Conservation (phyloP, 768 basidiomycete genomes). For the Mycena epipterygia region DNA sequence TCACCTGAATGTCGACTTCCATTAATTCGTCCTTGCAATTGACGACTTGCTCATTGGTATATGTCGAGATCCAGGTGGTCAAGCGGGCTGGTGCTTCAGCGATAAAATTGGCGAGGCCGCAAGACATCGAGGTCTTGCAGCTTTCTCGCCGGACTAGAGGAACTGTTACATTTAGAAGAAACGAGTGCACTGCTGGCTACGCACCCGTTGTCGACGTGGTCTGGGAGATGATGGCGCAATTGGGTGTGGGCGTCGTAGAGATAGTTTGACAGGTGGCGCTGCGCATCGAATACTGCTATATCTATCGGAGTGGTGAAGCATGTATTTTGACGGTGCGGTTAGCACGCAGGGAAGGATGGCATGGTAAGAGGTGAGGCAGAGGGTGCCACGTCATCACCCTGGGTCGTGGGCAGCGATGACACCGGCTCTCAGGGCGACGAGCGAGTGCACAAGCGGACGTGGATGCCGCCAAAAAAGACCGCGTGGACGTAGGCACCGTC, state of each 20-base stretch:
- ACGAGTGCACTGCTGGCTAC: conserved; percentile 26
- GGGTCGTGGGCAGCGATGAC: too few relatives aligned
- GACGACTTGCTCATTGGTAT: conserved; percentile 97
- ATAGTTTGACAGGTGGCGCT: conserved; percentile 95
- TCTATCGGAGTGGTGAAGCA: conserved; percentile 60
- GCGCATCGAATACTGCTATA: conserved; percentile 98
- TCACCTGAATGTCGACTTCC: conserved; percentile 99
- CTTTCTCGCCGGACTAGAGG: conserved; percentile 82
- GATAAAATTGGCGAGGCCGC: conserved; percentile 98
- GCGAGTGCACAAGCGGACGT: too few relatives aligned
- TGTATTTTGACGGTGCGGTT: too few relatives aligned
- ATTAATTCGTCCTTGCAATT: conserved; percentile 98
- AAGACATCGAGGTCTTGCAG: conserved; percentile 95
- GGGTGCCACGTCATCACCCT: too few relatives aligned
- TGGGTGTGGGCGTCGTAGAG: conserved; percentile 96
- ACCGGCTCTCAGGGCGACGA: too few relatives aligned
- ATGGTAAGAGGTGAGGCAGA: too few relatives aligned
- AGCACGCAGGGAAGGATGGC: too few relatives aligned
- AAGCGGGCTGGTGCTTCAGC: conserved; percentile 96
- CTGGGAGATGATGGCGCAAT: conserved; percentile 94
- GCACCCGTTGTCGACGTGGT: conserved; percentile 87
- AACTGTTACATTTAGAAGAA: conserved; percentile 11
- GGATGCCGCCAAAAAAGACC: too few relatives aligned
- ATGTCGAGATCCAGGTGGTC: conserved; percentile 97
- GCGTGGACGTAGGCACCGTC: too few relatives aligned